A percentile compares a stretch with the other conserved stretches of the same genome.
phyloP scores from a whole-genome alignment of 2,329 filamentous ascomycete species.

The Zelopaecilomyces penicillatus region DNA sequence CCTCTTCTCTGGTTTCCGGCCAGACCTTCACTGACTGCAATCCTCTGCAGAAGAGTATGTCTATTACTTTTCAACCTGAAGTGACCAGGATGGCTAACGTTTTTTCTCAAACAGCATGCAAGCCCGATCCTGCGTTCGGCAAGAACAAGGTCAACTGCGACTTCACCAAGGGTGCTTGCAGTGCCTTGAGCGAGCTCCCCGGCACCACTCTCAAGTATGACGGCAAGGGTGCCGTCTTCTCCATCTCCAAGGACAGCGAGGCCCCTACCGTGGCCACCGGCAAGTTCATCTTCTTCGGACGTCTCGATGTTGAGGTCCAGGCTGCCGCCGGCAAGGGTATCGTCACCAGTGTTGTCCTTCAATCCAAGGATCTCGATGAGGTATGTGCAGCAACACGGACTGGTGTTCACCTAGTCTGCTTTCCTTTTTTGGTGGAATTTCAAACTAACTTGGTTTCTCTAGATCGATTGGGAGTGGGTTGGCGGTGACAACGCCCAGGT shows the following conservation, averaged over 20 bases:
- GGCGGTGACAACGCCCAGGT: conserved; percentile 61
- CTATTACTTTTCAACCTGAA: not conserved
- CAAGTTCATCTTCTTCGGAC: conserved; percentile 97
- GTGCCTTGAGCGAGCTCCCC: conserved; percentile 37
- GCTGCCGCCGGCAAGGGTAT: conserved; percentile 75
- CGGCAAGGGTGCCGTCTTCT: conserved; percentile 45
- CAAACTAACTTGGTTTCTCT: not conserved
- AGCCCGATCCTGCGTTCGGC: conserved; percentile 68
- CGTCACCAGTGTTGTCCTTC: conserved; percentile 80
- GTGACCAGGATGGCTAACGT: not conserved
- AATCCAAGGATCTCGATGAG: conserved; percentile 77
- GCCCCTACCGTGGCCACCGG: conserved; percentile 65
- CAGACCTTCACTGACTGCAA: conserved; percentile 51
- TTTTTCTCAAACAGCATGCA: conserved; percentile 45
- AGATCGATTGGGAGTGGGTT: conserved; percentile 96
- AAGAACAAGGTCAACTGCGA: conserved; percentile 51
- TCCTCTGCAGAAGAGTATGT: conserved; percentile 42
- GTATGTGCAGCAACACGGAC: conserved; percentile 8
- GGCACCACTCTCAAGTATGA: conserved; percentile 43
- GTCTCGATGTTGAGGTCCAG: conserved; percentile 70
- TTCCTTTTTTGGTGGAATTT: not conserved
- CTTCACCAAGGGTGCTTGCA: conserved; percentile 65
- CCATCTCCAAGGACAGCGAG: conserved; percentile 59
- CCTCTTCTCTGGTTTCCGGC: conserved; percentile 40
- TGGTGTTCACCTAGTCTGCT: not conserved